Base-by-base conservation (phyloP, 257 asterid genomes). In the Schizonepeta tenuifolia region DNA sequence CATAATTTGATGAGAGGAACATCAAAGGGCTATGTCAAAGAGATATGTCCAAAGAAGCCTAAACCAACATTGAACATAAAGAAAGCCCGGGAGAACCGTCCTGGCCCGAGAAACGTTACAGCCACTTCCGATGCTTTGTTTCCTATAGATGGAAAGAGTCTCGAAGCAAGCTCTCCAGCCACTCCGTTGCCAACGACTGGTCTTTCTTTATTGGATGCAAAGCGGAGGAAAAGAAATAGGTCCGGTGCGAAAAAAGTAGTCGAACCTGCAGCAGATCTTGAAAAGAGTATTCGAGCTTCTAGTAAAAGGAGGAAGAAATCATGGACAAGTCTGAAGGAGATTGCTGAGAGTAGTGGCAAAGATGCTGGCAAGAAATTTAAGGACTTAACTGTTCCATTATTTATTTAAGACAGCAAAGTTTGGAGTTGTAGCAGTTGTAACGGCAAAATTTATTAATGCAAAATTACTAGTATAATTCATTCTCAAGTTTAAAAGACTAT, bases 311-410 rank as follows among this genome's bases (percentile, higher is more conserved):
- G 82, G 88, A 86, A 79, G 46, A 85, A 79, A 33, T 36, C 86
- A 2, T 93, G 98, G 97, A 86, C 91, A 18, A 85, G 90, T 79
- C 76, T 93, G 79, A 87, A 87, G 87, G 89, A 89, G 67, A 86
- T 90, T 57, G 88, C 83, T 3, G 77, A 85, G 81, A 76, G 83
- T 57, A 47, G 69, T 64, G 88, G 74, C 66, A 78, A 62, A 59
- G 88, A 74, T 41, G 47, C n/a, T 21, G 67, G 60, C 75, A 80
- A 69, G 40, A 83, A 73, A 78, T 67, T 82, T 5, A 20, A 77
- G 17, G 81, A 70, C 72, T 40, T 84, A 49, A 64, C 82, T 40
- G 54, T 88, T 58, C 96, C 96, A 44, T 88, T 87, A 57, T 26
- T 76, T 49, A 68, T 85, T 22, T 83, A 64, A 78, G 14, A 14